Conservation (phyloP, 2,329 filamentous ascomycete genomes). For the Parastagonospora nodorum region DNA sequence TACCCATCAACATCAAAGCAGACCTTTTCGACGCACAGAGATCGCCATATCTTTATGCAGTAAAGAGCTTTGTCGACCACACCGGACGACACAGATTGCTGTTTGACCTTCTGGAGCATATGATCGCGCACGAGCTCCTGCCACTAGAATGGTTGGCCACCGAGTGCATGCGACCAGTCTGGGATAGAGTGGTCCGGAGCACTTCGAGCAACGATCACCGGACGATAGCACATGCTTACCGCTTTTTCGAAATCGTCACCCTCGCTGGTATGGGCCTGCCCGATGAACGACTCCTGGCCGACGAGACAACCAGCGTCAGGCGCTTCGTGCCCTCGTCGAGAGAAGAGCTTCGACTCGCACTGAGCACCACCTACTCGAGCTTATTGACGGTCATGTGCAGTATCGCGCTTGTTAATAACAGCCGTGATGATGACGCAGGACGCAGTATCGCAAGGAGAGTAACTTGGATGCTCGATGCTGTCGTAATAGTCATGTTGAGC, state of each 20-base stretch:
- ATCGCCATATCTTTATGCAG: slow-evolving; percentile 32
- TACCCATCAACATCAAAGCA: slow-evolving; percentile 30
- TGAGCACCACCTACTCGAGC: slow-evolving; percentile 43
- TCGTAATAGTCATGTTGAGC: slow-evolving; percentile 29
- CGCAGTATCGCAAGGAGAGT: slow-evolving; percentile 19
- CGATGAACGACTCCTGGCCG: slow-evolving; percentile 27
- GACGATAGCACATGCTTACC: slow-evolving; percentile 29
- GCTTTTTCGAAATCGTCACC: slow-evolving; percentile 38
- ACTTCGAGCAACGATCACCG: slow-evolving; percentile 37
- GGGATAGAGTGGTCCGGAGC: slow-evolving; percentile 40
- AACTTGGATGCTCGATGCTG: slow-evolving; percentile 28
- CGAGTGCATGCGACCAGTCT: slow-evolving; percentile 40
- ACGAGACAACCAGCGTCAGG: slow-evolving; percentile 21
- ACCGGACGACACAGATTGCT: slow-evolving; percentile 39
- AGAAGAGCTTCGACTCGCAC: slow-evolving; percentile 36
- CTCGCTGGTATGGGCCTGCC: slow-evolving; percentile 36
- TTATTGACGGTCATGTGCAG: slow-evolving; percentile 41
- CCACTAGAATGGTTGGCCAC: slow-evolving; percentile 48
- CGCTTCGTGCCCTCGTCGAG: slow-evolving; percentile 30
- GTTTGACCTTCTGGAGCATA: slow-evolving; percentile 40
- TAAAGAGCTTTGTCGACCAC: slow-evolving; percentile 32
- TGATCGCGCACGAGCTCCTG: slow-evolving; percentile 41
- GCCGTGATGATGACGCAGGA: slow-evolving; percentile 21
- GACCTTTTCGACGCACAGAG: slow-evolving; percentile 34
- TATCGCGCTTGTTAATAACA: slow-evolving; percentile 34